These are phyloP conservation scores for Coccomyxa subellipsoidea DNA, from an alignment of 163 green algal species.

Conservation along the genomic window DNA sequence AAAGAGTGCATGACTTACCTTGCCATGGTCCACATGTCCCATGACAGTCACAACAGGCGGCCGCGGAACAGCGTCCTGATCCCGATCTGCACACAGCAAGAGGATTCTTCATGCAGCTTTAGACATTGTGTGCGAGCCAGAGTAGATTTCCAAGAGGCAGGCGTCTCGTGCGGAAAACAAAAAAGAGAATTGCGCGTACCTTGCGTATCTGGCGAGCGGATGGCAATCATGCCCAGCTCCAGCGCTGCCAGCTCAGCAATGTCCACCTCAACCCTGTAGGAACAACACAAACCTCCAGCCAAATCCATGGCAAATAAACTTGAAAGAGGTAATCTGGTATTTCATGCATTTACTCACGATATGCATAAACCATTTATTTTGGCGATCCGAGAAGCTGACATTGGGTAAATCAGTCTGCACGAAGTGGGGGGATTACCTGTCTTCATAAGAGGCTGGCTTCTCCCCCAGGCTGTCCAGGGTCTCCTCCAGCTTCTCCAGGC, in stretches of 20 bases:
- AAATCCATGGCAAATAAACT: no score
- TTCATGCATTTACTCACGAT: no score
- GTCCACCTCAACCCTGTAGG: conserved; percentile 51
- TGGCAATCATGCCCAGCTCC: conserved; percentile 31
- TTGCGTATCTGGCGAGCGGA: not conserved
- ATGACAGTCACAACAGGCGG: conserved; percentile 87
- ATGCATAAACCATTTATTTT: no score
- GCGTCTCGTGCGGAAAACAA: no score
- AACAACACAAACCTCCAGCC: no score
- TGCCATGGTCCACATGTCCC: conserved; percentile 93
- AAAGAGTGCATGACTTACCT: conserved; percentile 28
- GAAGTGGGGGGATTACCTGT: conserved; percentile 20
- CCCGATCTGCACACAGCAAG: conserved; percentile 23
- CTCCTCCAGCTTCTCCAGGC: conserved; percentile 44
- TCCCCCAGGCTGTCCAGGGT: conserved; percentile 57
- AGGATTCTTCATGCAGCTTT: no score
- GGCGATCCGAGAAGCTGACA: no score
- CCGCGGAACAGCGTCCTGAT: conserved; percentile 44
- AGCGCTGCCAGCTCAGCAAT: conserved; percentile 75
- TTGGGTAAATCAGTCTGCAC: not conserved
- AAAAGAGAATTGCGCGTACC: no score
- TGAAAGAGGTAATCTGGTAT: no score
- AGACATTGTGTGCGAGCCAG: no score
- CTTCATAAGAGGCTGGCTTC: conserved; percentile 38
- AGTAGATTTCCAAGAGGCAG: no score